phyloP scores from a whole-genome alignment of 257 asterid species.

The Nicotiana sylvestris region DNA sequence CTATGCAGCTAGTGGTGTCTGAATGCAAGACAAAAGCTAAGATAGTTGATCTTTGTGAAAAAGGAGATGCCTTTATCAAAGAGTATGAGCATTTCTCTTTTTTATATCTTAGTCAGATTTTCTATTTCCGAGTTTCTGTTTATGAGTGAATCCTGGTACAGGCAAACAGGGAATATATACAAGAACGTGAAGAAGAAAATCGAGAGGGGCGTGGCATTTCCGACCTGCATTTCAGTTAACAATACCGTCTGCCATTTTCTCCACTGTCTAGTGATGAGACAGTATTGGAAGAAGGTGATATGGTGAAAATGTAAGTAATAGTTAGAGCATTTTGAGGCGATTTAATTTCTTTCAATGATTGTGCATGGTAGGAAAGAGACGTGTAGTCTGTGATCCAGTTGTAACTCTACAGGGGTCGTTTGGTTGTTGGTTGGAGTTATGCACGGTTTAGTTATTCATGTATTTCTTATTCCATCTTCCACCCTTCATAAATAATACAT shows the following conservation, averaged over 20 bases:
- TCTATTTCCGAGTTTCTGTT: neutral
- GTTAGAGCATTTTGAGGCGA: neutral
- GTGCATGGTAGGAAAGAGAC: neutral
- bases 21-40: conserved; percentile 73
- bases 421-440: too few relatives aligned
- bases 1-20: conserved; percentile 67
- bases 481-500: too few relatives aligned
- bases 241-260: conserved; percentile 77
- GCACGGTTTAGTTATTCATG: too few relatives aligned
- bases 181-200: conserved; percentile 93
- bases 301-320: conserved; percentile 60
- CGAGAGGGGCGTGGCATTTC: conserved; percentile 90
- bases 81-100: conserved; percentile 38
- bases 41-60: conserved; percentile 85
- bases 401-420: too few relatives aligned
- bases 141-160: conserved; percentile 13
- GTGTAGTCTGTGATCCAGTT: neutral
- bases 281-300: conserved; percentile 68
- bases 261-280: conserved; percentile 73
- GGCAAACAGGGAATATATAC: conserved; percentile 88
- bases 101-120: neutral
- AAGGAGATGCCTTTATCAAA: conserved; percentile 66
- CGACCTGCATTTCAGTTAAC: conserved; percentile 85
- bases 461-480: too few relatives aligned
- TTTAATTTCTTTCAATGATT: neutral